Percentiles rank a stretch among this genome's conserved stretches.
Conservation (phyloP, 805 yeast species). For the Candida piceae region DNA sequence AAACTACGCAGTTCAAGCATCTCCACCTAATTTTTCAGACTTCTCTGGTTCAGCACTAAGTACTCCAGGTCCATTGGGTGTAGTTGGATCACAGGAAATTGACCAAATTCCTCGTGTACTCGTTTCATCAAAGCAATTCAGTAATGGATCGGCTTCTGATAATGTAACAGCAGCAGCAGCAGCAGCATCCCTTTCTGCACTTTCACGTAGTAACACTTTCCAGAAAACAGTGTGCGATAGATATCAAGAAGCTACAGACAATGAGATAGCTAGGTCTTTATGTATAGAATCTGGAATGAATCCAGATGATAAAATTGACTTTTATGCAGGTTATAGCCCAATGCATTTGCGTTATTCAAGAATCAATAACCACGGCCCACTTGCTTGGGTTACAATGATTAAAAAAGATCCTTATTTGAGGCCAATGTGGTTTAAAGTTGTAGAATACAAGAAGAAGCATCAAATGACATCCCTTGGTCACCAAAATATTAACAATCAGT, state of each 20-base stretch:
- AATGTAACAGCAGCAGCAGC: neutral
- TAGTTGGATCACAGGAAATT: no score
- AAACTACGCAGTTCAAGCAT: neutral
- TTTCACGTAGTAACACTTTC: neutral
- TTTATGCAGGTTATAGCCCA: slow-evolving; percentile 40
- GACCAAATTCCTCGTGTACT: no score
- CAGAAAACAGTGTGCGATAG: neutral
- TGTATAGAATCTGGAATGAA: slow-evolving; percentile 14
- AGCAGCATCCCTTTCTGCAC: neutral
- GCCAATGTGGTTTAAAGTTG: slow-evolving; percentile 30
- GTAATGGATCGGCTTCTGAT: neutral
- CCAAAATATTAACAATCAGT: no score
- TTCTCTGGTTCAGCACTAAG: no score
- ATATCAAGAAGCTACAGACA: neutral
- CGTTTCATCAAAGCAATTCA: neutral
- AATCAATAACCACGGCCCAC: slow-evolving; percentile 46
- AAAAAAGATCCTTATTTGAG: slow-evolving; percentile 40
- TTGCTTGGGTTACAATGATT: slow-evolving; percentile 43
- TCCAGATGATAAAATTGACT: slow-evolving; percentile 34
- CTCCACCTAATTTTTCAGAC: no score
- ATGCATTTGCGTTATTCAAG: slow-evolving; percentile 36
- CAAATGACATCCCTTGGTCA: slow-evolving; percentile 7
- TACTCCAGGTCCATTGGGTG: no score
- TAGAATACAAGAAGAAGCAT: slow-evolving; percentile 17
- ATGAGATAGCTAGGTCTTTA: neutral